Base-by-base conservation (phyloP, 345 rosid genomes). In the Pelargonium nanum region DNA sequence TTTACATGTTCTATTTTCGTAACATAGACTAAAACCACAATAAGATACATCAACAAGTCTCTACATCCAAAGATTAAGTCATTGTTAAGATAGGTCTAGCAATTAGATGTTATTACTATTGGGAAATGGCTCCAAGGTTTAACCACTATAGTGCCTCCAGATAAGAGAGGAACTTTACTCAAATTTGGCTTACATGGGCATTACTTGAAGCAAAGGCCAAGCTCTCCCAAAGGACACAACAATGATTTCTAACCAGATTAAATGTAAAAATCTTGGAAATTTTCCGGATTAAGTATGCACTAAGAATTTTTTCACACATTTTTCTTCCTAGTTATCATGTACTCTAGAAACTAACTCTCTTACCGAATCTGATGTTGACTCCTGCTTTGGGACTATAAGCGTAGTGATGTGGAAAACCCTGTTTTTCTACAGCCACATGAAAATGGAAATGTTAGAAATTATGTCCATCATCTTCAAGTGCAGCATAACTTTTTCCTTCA, bases 361-460 rank as follows among this genome's bases (percentile, higher is more conserved):
- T 87, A 89, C 99, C 71, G 87, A 81, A 87, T 93, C 99, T 53
- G 97, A 87, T 59, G 99, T 93, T 30, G 97, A 83, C 74, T 93
- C 97, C 75, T 93, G 99, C 89, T 93, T 93, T 53, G 97, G 99
- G 65, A 93, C 72, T 64, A 89, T 89, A 69, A 93, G 99, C 3
- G 87, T 84, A 22, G 94, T 93, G 66, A 93, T 85, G 58, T 93
- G 90, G 76, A 93, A 93, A 55, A 86, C 91, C 80, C 85, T 87
- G 78, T 93, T 87, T 87, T 86, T 89, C 99, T 93, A 56, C 77
- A 68, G 52, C 48, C 59, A 60, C 26, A 24, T 20, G 22, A 65
- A 63, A 34, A 17, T 19, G 51, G 64, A 63, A 20, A 1, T 22
- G 23, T 65, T 40, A 78, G 55, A 22, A 70, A 70, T 28, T 24